A percentile compares a stretch with the other conserved stretches of the same genome.
Conservation (phyloP, 805 yeast species). For the Scheffersomyces lignosus region DNA sequence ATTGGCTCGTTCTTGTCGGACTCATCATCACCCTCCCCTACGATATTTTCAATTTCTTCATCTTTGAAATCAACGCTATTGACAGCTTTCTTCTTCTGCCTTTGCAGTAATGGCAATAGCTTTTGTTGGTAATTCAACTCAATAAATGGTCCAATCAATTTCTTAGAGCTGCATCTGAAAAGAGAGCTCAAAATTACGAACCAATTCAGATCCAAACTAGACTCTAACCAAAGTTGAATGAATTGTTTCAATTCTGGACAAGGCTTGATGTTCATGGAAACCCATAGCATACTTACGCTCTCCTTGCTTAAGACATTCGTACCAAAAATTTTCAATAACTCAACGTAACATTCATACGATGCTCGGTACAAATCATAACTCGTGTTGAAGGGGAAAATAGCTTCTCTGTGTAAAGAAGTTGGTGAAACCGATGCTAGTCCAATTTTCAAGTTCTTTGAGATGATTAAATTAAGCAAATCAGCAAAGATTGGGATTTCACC, state of each 20-base stretch:
- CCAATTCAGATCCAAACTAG: constrained; percentile 53
- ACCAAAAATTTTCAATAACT: constrained; percentile 53
- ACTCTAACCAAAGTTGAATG: constrained; percentile 61
- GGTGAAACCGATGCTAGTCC: constrained; percentile 34
- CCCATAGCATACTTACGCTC: constrained; percentile 61
- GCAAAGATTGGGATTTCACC: constrained; percentile 31
- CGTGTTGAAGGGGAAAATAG: constrained; percentile 47
- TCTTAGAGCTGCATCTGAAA: constrained; percentile 45
- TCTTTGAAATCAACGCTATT: constrained; percentile 35
- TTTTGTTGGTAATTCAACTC: constrained; percentile 41
- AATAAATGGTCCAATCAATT: constrained; percentile 40
- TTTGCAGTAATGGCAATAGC: constrained; percentile 41
- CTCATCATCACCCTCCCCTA: constrained; percentile 29
- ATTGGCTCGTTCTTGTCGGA: constrained; percentile 55
- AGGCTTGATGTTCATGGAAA: constrained; percentile 49
- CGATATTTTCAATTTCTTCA: constrained; percentile 42
- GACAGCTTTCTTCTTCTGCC: constrained; percentile 33
- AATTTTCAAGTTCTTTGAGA: constrained; percentile 35
- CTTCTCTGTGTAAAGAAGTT: constrained; percentile 39
- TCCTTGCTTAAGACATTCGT: constrained; percentile 44
- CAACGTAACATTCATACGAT: constrained; percentile 58
- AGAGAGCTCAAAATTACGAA: constrained; percentile 53
- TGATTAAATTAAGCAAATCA: constrained; percentile 24
- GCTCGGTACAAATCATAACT: constrained; percentile 39
- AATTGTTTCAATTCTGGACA: constrained; percentile 46